Evolutionary conservation across 176 grass and related monocot genomes (phyloP), one percentile per base, ranked within the genome.

Genomic region (Tillandsia leiboldiana): DNA sequence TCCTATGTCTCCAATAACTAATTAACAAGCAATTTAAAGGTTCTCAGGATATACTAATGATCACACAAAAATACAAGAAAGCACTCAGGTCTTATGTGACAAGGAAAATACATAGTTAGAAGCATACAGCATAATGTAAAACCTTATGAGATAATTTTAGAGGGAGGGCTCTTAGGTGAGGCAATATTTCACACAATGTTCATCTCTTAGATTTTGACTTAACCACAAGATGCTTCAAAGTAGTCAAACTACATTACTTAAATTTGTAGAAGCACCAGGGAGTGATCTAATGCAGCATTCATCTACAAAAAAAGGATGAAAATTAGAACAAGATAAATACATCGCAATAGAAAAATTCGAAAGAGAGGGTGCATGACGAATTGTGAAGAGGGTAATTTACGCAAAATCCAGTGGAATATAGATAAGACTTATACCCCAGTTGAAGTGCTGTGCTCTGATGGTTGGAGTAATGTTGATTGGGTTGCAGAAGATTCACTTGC

Each of bases 401-500:
- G 6, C 20, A 14, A 61, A 15, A 20, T 59, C n/a, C 8, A 59
- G 8, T 59, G 6, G 54, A 20, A 61, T 9, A 61, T 61, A 61
- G 9, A n/a, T 61, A 18, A 61, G 10, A 50, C 50, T 51, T 64
- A 77, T 85, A 92, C 83, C 93, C 75, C 4, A 78, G 51, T 50
- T 83, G 68, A 70, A 96, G 77, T 54, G 67, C 70, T 78, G 87
- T 76, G 73, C 79, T 87, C 18, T 87, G 86, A 28, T 92, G 83
- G 9, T 79, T 72, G 13, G 71, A 23, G 64, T 85, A 91, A 50
- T 87, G 80, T 50, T 86, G 83, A 75, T 53, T 71, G 51, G 72
- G 81, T 23, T 84, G 88, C 79, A 89, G 74, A 67, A 91, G 78
- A 73, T 91, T 88, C 49, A 87, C 87, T 68, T 89, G 86, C 53